Conservation (phyloP, 83 land plant species). For the Diphasiastrum complanatum region DNA sequence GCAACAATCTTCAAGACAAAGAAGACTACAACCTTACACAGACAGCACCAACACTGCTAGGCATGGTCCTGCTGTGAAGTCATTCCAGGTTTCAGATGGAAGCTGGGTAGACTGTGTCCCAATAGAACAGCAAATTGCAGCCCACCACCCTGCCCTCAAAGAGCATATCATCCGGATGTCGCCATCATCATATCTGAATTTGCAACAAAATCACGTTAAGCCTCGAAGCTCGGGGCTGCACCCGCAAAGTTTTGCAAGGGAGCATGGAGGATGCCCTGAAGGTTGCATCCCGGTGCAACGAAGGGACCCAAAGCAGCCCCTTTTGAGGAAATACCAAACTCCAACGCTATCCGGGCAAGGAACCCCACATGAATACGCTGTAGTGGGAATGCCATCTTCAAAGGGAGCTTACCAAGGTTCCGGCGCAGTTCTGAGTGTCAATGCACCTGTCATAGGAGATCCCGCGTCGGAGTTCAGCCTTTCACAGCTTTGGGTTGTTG, state of each 20-base stretch:
- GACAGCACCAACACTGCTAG: neutral
- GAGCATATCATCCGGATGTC: slow-evolving; percentile 15
- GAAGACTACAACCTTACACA: neutral
- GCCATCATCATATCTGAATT: neutral
- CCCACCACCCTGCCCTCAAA: slow-evolving; percentile 21
- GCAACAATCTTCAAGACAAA: neutral
- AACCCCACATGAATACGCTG: neutral
- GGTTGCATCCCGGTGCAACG: slow-evolving; percentile 4
- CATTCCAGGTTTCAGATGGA: slow-evolving; percentile 17
- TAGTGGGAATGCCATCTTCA: neutral
- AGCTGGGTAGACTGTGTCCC: slow-evolving; percentile 19
- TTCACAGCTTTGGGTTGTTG: slow-evolving; percentile 17
- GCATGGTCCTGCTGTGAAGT: slow-evolving; percentile 16
- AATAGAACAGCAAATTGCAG: slow-evolving; percentile 15
- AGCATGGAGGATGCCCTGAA: neutral
- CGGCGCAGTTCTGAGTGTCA: neutral
- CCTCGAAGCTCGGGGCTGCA: neutral
- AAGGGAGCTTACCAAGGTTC: neutral
- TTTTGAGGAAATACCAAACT: neutral
- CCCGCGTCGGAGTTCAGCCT: slow-evolving; percentile 5
- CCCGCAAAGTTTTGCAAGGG: neutral
- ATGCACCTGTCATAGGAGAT: neutral
- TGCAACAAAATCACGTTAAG: neutral
- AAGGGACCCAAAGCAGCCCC: neutral
- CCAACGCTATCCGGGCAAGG: no score